Base-by-base conservation (phyloP, 148 eudicot genomes). In the Vaccinium darrowii region DNA sequence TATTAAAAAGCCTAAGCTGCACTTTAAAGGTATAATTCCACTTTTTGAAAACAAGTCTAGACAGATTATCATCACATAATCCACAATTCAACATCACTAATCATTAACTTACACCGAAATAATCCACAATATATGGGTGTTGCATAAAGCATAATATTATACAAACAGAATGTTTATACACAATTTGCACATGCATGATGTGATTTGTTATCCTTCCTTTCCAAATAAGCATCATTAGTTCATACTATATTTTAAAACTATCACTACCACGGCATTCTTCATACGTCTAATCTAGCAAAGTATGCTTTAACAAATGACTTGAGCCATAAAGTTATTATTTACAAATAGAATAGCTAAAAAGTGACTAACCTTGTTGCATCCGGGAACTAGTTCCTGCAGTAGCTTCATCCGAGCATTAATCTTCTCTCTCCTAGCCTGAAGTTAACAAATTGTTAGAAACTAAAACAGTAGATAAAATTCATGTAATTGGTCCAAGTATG, bases 401-500 rank as follows among this genome's bases (percentile, higher is more conserved):
- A 97, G 89, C 91, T 97, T 97, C 99, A 97, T 97, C 89, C 98
- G 89, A 27, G 98, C 99, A 86, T 97, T 97, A 58, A 97, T 97
- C 88, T 97, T 97, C 94, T 95, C 99, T 87, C 99, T 94, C 87
- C 99, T 90, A 30, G 99, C 99, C 99, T 93, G 88, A 80, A 86
- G 82, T 76, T 86, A 67, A 84, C 53, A 63, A 81, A 57, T 54
- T 43, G 52, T 54, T 78, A 60, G 77, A 7, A 19, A 85, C 76
- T 5, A 21, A 36, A 76, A 30, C 84, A 56, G 52, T 0, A 23
- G 86, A 49, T 76, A 84, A 63, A 63, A 33, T 47, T 63, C 67
- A 84, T 73, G 74, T 54, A 81, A 84, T 67, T 30, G 84, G 65
- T 47, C 83, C 82, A n/a, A 81, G 84, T 63, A 81, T 81, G 84